Base-by-base conservation (phyloP, 164 flowering plant species). In the Macadamia integrifolia region DNA sequence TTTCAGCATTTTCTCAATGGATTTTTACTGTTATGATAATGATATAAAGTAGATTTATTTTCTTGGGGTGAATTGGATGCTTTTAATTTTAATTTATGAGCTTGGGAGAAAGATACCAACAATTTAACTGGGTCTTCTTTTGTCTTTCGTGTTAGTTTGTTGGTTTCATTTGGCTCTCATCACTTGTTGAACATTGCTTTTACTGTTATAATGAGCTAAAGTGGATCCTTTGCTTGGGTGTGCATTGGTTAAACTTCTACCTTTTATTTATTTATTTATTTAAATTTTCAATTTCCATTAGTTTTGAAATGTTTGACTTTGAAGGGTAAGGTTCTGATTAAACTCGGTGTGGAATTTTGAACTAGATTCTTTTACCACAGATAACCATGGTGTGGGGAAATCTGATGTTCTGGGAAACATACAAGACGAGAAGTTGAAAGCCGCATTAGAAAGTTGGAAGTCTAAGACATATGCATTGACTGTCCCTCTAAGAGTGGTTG, bases 381-480 rank as follows among this genome's bases (percentile, higher is more conserved):
- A 71, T 58, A 67, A 56, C 53, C 66, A 32, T 18, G 66, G 9
- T 31, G 57, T 18, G 49, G 80, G 61, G 48, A 65, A 68, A 30
- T 15, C 31, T 48, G 78, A 60, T 53, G 57, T 30, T 23, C 56
- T 28, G 23, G 81, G 79, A 31, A 57, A 64, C 11, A 13, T 44
- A 18, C 84, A 80, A 46, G 87, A 86, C 69, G 66, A 79, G 62
- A 84, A 87, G 62, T 53, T 82, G 70, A 73, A 77, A 59, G 84
- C 79, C 58, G 91, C 77, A 60, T 91, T 93, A 61, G 88, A 88
- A 60, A 74, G 52, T 6, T 89, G 88, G 90, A 87, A 88, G 72
- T 86, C 97, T 9, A 93, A 89, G 74, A 65, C 86, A 23, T 91
- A 71, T 69, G 86, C 96, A 29, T 71, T 91, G 73, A 84, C 91